A percentile compares a stretch with the other conserved stretches of the same genome.
Conservation (phyloP, 306 rosid species). For the Rosa multiflora region DNA sequence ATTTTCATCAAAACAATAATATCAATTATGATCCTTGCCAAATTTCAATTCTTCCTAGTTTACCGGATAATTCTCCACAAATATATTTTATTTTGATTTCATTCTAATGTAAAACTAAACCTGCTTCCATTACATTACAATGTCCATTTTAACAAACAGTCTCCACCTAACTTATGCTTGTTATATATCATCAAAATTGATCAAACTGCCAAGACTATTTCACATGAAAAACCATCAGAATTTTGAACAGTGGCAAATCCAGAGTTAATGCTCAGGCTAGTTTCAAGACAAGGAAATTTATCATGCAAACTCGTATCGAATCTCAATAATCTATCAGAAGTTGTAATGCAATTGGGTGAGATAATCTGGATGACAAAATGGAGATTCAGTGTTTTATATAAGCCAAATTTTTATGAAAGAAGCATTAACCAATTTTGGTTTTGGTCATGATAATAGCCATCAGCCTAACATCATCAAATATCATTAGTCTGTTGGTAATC, state of each 20-base stretch:
- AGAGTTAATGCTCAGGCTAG: not conserved
- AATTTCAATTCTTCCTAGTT: not conserved
- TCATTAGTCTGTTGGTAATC: not conserved
- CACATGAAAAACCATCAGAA: not conserved
- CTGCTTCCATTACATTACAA: not conserved
- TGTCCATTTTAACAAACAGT: not conserved
- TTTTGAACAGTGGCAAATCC: not conserved
- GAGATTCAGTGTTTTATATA: not conserved
- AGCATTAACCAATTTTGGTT: not conserved
- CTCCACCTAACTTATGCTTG: not conserved
- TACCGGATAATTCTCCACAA: not conserved
- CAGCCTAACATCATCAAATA: not conserved
- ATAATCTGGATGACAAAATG: not conserved
- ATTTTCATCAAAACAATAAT: not conserved
- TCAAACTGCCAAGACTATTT: not conserved
- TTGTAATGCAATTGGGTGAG: no score
- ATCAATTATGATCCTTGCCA: not conserved
- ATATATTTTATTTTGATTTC: not conserved
- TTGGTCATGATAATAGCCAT: not conserved
- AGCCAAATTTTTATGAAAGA: not conserved
- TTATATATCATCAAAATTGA: not conserved
- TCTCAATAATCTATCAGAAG: no score
- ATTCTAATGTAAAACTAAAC: not conserved
- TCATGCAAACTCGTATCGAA: no score
- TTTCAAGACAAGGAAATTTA: not conserved